Evolutionary conservation across 257 asterid species (phyloP), one percentile per base, ranked within the genome.

Genomic region (Lithospermum erythrorhizon): DNA sequence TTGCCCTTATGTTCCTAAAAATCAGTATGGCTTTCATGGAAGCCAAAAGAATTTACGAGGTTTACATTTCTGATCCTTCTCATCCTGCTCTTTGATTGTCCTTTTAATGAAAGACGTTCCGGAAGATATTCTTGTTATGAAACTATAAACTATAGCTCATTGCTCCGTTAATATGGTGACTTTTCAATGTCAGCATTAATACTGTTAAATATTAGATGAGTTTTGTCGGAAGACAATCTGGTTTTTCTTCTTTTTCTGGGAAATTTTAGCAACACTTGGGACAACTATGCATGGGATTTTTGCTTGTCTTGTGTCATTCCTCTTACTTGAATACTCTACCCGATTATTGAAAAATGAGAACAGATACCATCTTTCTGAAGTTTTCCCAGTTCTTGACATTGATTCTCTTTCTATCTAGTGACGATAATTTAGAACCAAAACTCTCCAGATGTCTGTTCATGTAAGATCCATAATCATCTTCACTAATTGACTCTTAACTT

Each of bases 21-120:
- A 83, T 83, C 79, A 89, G 96, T 74, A 72, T 80, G 72, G 80
- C 86, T 25, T 89, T 81, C 80, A 84, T 87, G 97, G 95, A 87
- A 55, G 88, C 84, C 45, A 89, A 73, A 75, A 81, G 97, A 73
- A 84, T 84, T 58, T 87, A 81, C 62, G 96, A 89, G 97, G 95
- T 89, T 74, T 61, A 49, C 58, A 22, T 68, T 66, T 23, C 57
- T 65, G 54, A 55, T 19, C 64, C 53, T 64, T 55, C 16, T 29
- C 32, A 37, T 37, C 22, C 47, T 17, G 21, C 56, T 37, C 41
- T 65, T 68, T 60, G 16, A 45, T 55, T 20, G 49, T 59, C 57
- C 62, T 67, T 61, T 49, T 55, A 24, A 55, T 20, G 11, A 23
- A 53, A 53, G 0, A 53, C 3, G 13, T 20, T 53, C 10, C 11